Base-by-base conservation (phyloP, 2,329 filamentous ascomycete genomes). In the Fusarium sarcochroum region DNA sequence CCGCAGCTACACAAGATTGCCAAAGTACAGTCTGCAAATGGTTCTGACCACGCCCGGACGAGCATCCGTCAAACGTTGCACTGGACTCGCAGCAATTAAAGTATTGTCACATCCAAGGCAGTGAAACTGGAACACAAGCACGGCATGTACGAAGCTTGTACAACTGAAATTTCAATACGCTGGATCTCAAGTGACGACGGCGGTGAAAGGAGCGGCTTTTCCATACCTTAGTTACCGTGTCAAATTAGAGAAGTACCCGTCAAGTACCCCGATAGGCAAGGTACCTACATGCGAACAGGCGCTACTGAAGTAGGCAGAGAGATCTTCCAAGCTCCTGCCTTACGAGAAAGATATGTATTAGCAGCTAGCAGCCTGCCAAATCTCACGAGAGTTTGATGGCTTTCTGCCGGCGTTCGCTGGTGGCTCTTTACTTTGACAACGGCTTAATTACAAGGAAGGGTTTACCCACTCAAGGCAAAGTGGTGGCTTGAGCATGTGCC, bases 81-180 rank as follows among this genome's bases (percentile, higher is more conserved):
- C 59, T 50, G 40, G 48, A 51, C 49, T 60, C 45, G 56, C 37
- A 30, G 37, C 45, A 44, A 66, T 30, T 30, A 56, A 68, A 45
- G 46, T 52, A 58, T 25, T 38, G 38, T 45, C 37, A 21, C 37
- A 20, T 18, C 17, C 40, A 34, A 35, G 42, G 50, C 49, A 21
- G 10, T 10, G 27, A 10, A 30, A 30, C 10, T 30, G 27, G 27
- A 30, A 58, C 53, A 60, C 52, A 27, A 54, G 35, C 50, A 69
- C 66, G 46, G 25, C 66, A 69, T 63, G 66, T 70, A 69, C 66
- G 66, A 69, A 68, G 58, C 41, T 41, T n/a, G 62, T 68, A 49
- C 25, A 49, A 70, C 49, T 25, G 37, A 42, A 25, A 38, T 37
- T 27, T 46, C 34, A 21, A 44, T 20, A 34, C 30, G 38, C 42